Conservation (phyloP, 805 yeast species). For the Schizosaccharomyces pombe region DNA sequence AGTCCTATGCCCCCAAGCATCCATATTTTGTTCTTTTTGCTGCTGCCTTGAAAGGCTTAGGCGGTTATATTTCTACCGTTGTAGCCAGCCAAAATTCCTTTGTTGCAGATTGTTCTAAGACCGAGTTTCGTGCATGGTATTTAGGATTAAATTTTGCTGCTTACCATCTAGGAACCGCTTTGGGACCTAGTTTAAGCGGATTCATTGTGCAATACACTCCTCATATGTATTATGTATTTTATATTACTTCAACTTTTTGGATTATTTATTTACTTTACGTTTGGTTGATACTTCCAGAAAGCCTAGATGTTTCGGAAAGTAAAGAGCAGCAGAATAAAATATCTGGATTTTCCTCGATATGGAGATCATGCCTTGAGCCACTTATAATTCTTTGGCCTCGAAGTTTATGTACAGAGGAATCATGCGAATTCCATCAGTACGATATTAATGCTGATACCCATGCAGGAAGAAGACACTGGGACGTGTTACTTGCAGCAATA, state of each 20-base stretch:
- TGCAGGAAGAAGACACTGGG: neutral
- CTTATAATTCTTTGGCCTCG: neutral
- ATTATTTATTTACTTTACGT: neutral
- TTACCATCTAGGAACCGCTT: conserved; percentile 2
- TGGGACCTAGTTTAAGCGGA: neutral
- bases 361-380: neutral
- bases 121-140: neutral
- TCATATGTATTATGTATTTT: neutral
- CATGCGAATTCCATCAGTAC: neutral
- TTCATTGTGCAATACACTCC: neutral
- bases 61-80: conserved; percentile 1
- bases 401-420: neutral
- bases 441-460: neutral
- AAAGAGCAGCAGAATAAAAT: neutral
- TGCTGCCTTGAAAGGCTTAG: neutral
- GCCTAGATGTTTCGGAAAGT: neutral
- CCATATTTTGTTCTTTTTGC: neutral
- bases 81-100: neutral
- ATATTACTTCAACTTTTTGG: neutral
- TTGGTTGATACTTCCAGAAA: neutral
- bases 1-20: neutral
- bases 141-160: conserved; percentile 3
- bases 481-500: neutral
- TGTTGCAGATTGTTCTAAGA: conserved; percentile 3
- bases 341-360: neutral